Conservation (phyloP, 2,329 filamentous ascomycete species). For the Colletotrichum godetiae region DNA sequence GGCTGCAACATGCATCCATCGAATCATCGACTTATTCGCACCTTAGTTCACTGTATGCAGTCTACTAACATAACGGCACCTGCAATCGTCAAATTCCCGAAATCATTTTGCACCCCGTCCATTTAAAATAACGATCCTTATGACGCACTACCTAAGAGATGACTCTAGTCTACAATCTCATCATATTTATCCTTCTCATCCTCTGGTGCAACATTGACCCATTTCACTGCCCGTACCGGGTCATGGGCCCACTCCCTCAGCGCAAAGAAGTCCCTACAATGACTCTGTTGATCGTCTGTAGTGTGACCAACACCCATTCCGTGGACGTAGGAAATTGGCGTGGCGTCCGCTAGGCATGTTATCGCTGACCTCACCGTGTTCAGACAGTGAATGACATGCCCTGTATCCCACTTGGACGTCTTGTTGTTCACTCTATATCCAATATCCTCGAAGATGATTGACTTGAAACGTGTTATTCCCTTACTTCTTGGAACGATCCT, state of each 20-base stretch:
- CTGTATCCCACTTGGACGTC: slow-evolving; percentile 22
- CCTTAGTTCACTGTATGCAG: too few relatives aligned
- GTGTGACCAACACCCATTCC: slow-evolving; percentile 29
- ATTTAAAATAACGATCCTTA: too few relatives aligned
- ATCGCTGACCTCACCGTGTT: slow-evolving; percentile 20
- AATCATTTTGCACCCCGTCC: too few relatives aligned
- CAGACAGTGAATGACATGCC: slow-evolving; percentile 25
- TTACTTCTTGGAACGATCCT: too few relatives aligned
- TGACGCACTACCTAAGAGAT: too few relatives aligned
- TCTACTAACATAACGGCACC: too few relatives aligned
- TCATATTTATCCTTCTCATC: slow-evolving; percentile 25
- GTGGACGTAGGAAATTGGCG: slow-evolving; percentile 20
- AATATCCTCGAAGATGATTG: slow-evolving; percentile 21
- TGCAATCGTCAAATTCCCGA: too few relatives aligned
- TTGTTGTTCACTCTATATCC: slow-evolving; percentile 23
- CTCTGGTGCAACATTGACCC: slow-evolving; percentile 17
- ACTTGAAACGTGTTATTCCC: background rate
- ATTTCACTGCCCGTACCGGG: slow-evolving; percentile 3
- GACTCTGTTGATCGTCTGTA: slow-evolving; percentile 18
- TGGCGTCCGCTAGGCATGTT: slow-evolving; percentile 20
- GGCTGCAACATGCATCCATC: too few relatives aligned
- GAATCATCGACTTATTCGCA: too few relatives aligned
- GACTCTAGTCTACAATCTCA: background rate
- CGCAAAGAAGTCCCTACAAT: slow-evolving; percentile 26
- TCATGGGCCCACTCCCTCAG: slow-evolving; percentile 27